These are phyloP conservation scores for Chaetoceros tenuissimus DNA, from an alignment of 108 stramenopile species.

Conservation along the genomic window DNA sequence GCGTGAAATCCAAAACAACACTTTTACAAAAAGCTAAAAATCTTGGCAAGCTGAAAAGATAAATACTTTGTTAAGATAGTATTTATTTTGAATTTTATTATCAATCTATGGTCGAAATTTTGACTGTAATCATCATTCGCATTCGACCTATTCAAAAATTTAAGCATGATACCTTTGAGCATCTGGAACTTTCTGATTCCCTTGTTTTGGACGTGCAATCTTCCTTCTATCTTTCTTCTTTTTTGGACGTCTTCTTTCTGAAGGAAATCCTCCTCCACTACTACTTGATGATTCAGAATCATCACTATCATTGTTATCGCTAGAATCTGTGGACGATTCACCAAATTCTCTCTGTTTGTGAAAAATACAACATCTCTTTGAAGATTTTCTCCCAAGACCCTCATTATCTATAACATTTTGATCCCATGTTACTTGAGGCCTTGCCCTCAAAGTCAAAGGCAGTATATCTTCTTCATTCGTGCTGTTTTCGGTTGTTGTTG, in stretches of 20 bases:
- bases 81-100: no score
- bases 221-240: slow-evolving; percentile 33
- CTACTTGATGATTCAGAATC: slow-evolving; percentile 11
- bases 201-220: slow-evolving; percentile 26
- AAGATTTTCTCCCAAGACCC: slow-evolving; percentile 83
- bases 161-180: slow-evolving; percentile 79
- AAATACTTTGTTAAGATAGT: no score
- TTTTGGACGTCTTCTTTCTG: slow-evolving; percentile 24
- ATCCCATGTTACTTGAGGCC: slow-evolving; percentile 29
- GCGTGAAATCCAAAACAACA: no score
- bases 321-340: slow-evolving; percentile 80
- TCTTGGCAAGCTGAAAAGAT: no score
- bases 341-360: slow-evolving; percentile 89
- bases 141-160: no score
- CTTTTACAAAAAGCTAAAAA: no score
- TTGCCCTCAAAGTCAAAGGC: slow-evolving; percentile 2
- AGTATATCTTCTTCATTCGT: slow-evolving; percentile 3
- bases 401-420: slow-evolving; percentile 88
- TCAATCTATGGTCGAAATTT: no score
- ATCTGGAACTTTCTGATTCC: slow-evolving; percentile 61
- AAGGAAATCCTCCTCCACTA: slow-evolving; percentile 24
- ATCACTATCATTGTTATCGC: slow-evolving; percentile 37
- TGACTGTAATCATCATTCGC: no score
- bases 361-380: slow-evolving; percentile 94
- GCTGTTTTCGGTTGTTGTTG: not conserved